Evolutionary conservation across 1,284 basidiomycete genomes (phyloP).

Genomic region (Farysia itapuensis): DNA sequence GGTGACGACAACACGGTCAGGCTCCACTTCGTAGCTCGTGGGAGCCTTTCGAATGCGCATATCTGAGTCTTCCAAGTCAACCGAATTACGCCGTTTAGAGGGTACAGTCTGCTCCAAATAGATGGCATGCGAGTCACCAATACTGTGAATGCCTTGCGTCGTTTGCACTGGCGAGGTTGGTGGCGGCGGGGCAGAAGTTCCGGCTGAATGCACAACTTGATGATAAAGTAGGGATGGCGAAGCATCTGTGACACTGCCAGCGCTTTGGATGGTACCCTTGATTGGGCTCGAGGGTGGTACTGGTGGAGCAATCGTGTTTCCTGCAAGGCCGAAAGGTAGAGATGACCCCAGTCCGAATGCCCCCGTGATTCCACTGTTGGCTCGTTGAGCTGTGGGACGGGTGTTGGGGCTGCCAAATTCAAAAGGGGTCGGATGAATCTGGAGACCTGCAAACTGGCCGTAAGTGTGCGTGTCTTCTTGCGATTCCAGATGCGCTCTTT

Average conservation of each 20-base stretch:
- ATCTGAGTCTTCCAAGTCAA: constrained; percentile 18
- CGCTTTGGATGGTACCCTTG: constrained; percentile 4
- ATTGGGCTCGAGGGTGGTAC: constrained; percentile 35
- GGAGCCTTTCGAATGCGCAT: constrained; percentile 22
- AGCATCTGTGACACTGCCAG: background rate
- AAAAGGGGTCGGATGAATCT: constrained; percentile 11
- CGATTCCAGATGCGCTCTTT: constrained; percentile 25
- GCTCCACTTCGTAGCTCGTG: constrained; percentile 35
- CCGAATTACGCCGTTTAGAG: background rate
- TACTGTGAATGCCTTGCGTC: constrained; percentile 1
- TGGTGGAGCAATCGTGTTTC: constrained; percentile 6
- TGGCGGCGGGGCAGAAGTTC: constrained; percentile 25
- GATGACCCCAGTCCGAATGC: constrained; percentile 25
- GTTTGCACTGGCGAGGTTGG: constrained; percentile 19
- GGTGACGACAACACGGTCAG: constrained; percentile 34
- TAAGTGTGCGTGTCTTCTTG: constrained; percentile 29
- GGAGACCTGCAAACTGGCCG: constrained; percentile 27
- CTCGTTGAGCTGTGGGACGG: background rate
- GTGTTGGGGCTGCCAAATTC: constrained; percentile 2
- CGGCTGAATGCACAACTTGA: constrained; percentile 22
- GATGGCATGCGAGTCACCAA: too few relatives aligned
- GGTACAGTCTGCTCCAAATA: constrained; percentile 1
- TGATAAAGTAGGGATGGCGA: constrained; percentile 16
- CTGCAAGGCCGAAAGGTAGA: background rate
- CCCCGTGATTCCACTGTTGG: constrained; percentile 20